These are phyloP conservation scores for Leucoagaricus sp. DNA, from an alignment of 1,284 basidiomycete genomes.

Conservation along the genomic window DNA sequence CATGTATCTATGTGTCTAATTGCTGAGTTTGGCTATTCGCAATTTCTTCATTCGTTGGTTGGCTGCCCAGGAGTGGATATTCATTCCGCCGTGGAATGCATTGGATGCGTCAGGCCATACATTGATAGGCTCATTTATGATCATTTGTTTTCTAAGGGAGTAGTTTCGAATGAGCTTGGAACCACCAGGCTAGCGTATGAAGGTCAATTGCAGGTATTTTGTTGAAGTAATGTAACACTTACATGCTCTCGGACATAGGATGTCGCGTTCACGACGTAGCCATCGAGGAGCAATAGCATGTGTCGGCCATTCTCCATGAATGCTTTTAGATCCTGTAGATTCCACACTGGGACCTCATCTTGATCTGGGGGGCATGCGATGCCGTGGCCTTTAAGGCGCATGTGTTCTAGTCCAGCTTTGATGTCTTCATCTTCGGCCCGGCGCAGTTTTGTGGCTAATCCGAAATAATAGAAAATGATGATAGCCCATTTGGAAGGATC, in stretches of 20 bases:
- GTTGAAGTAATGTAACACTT: conserved; percentile 19
- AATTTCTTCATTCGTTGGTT: conserved; percentile 49
- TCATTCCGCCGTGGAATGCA: conserved; percentile 74
- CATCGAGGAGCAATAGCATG: conserved; percentile 61
- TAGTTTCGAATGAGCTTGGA: conserved; percentile 21
- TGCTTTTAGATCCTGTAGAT: conserved; percentile 33
- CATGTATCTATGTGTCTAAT: neutral
- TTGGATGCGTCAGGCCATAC: conserved; percentile 49
- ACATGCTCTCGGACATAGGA: conserved; percentile 71
- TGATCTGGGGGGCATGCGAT: conserved; percentile 20
- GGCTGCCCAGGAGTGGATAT: conserved; percentile 69
- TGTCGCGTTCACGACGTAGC: conserved; percentile 65
- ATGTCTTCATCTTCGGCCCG: conserved; percentile 64
- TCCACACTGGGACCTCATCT: conserved; percentile 47
- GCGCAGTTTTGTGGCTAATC: conserved; percentile 51
- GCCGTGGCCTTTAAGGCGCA: conserved; percentile 49
- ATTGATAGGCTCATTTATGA: conserved; percentile 9
- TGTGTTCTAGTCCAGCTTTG: conserved; percentile 52
- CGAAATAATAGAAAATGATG: conserved; percentile 51
- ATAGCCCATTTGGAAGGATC: conserved; percentile 86
- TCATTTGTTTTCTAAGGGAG: conserved; percentile 13
- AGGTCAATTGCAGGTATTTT: neutral
- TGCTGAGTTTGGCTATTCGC: conserved; percentile 24
- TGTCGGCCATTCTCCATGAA: conserved; percentile 38
- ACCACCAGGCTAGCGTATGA: conserved; percentile 27